Conservation (phyloP, 2,329 filamentous ascomycete genomes). For the Clarireedia hainanense region DNA sequence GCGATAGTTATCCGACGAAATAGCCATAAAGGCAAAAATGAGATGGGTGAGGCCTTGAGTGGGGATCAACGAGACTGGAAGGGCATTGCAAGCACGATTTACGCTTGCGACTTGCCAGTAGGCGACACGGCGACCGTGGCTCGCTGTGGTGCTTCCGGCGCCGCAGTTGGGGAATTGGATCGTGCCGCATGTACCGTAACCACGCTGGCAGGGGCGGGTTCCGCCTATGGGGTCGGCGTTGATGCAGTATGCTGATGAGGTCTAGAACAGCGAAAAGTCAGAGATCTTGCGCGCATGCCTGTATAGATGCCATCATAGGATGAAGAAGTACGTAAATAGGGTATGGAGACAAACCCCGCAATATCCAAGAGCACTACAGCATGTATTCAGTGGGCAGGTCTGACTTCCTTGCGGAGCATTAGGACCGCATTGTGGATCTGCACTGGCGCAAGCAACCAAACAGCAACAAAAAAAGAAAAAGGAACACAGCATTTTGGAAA, state of each 20-base stretch:
- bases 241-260: conserved; percentile 5
- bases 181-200: background rate
- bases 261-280: background rate
- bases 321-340: background rate
- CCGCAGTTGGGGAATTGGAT: conserved; percentile 1
- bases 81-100: conserved; percentile 25
- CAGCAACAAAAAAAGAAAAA: background rate
- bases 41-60: conserved; percentile 28
- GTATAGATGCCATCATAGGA: background rate
- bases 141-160: background rate
- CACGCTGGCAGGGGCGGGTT: background rate
- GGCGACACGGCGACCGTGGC: background rate
- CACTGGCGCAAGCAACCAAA: background rate
- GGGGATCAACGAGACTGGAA: conserved; percentile 29
- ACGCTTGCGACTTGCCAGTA: conserved; percentile 4
- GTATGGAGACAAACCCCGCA: conserved; percentile 1
- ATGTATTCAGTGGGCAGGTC: conserved; percentile 5
- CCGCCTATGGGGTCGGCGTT: conserved; percentile 4
- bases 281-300: background rate
- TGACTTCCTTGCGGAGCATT: background rate
- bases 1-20: conserved; percentile 31
- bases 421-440: conserved; percentile 5
- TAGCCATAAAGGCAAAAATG: conserved; percentile 36
- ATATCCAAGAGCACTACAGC: conserved; percentile 6
- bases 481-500: background rate